Percentiles rank a stretch among this genome's conserved stretches.
Conservation (phyloP, 2,329 filamentous ascomycete species). For the Didymella arachidicola region DNA sequence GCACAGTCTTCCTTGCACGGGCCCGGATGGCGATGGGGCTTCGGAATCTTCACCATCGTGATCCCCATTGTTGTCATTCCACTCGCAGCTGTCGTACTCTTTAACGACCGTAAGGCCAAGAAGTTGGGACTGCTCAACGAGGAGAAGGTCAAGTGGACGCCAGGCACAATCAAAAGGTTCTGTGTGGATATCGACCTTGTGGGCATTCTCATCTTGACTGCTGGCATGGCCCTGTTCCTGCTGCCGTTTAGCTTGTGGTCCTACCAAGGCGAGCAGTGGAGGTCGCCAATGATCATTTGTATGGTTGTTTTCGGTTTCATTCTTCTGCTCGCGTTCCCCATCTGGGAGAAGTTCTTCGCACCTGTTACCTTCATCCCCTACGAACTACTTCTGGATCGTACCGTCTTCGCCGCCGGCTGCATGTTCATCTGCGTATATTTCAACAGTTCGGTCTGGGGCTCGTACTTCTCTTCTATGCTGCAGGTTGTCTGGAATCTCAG, state of each 20-base stretch:
- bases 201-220: slow-evolving; percentile 54
- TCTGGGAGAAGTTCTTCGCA: slow-evolving; percentile 50
- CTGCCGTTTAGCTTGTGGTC: slow-evolving; percentile 68
- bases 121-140: not conserved
- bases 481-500: slow-evolving; percentile 48
- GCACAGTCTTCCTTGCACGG: slow-evolving; percentile 28
- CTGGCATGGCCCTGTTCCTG: slow-evolving; percentile 69
- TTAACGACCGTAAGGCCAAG: not conserved
- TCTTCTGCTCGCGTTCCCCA: slow-evolving; percentile 44
- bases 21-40: not conserved
- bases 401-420: slow-evolving; percentile 59
- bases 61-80: not conserved
- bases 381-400: slow-evolving; percentile 56
- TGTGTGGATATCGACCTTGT: not conserved
- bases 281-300: slow-evolving; percentile 45
- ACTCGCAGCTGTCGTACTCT: not conserved
- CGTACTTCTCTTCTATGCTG: slow-evolving; percentile 50
- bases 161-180: not conserved
- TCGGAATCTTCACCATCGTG: not conserved
- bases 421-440: slow-evolving; percentile 49
- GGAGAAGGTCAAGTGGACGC: not conserved
- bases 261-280: slow-evolving; percentile 42
- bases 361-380: slow-evolving; percentile 52
- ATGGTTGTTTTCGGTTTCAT: slow-evolving; percentile 48
- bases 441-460: slow-evolving; percentile 43